Evolutionary conservation across 2,329 filamentous ascomycete genomes (phyloP).

Genomic region (Mollisia scopiformis): DNA sequence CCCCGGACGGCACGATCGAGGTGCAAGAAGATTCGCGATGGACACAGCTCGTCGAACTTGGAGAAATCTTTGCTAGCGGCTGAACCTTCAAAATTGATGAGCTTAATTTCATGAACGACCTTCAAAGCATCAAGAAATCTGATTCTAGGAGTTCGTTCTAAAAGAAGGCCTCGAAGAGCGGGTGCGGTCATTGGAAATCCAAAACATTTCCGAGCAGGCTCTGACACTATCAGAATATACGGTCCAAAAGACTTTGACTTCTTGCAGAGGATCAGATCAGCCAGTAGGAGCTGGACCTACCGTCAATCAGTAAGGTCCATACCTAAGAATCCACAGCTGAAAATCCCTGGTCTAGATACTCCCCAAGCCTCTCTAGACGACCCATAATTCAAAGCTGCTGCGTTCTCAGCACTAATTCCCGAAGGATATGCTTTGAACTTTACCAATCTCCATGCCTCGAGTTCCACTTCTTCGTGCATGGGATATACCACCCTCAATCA

Average conservation of each 20-base stretch:
- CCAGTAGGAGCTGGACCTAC: too few species aligned
- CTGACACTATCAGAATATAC: too few species aligned
- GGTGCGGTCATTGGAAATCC: too few species aligned
- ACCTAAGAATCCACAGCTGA: too few species aligned
- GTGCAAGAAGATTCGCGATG: slow-evolving; percentile 41
- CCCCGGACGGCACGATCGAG: slow-evolving; percentile 38
- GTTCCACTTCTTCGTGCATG: slow-evolving; percentile 28
- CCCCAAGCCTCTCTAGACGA: slow-evolving; percentile 23
- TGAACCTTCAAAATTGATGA: not conserved
- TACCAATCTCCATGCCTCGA: slow-evolving; percentile 34
- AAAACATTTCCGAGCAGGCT: too few species aligned
- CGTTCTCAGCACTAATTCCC: slow-evolving; percentile 31
- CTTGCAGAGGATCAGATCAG: too few species aligned
- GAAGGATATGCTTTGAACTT: slow-evolving; percentile 38
- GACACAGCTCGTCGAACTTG: slow-evolving; percentile 36
- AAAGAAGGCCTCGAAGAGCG: too few species aligned
- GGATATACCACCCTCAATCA: slow-evolving; percentile 31
- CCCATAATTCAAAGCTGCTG: slow-evolving; percentile 5
- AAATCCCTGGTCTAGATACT: slow-evolving; percentile 14
- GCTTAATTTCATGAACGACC: too few species aligned
- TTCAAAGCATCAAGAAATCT: too few species aligned
- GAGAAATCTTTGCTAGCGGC: slow-evolving; percentile 33
- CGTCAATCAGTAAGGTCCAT: too few species aligned
- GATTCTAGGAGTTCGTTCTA: too few species aligned
- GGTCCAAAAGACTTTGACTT: too few species aligned